These are phyloP conservation scores for Endocladia muricata DNA, from an alignment of 31 red algal species.

Conservation along the genomic window DNA sequence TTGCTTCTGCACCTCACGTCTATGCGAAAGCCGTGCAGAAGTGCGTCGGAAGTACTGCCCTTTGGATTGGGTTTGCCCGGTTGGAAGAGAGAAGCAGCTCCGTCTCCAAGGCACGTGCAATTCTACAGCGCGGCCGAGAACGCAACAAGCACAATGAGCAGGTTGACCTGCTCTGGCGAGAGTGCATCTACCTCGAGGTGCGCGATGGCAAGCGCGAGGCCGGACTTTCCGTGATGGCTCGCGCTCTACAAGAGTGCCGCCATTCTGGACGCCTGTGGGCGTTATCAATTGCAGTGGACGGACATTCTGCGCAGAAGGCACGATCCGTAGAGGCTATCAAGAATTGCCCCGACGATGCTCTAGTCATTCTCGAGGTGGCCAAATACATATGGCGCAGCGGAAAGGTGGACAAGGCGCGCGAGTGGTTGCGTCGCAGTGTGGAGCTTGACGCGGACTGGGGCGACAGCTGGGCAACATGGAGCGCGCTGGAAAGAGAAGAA, in stretches of 20 bases:
- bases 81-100: conserved; percentile 35
- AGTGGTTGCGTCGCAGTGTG: conserved; percentile 48
- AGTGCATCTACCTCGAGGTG: conserved; percentile 48
- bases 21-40: conserved; percentile 21
- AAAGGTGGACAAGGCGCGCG: conserved; percentile 42
- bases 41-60: conserved; percentile 1
- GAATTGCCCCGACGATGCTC: conserved; percentile 33
- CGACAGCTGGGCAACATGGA: conserved; percentile 61
- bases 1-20: conserved; percentile 5
- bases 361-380: conserved; percentile 51
- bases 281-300: conserved; percentile 41
- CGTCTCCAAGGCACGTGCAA: conserved; percentile 36
- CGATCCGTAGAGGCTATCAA: conserved; percentile 62
- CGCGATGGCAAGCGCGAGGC: conserved; percentile 8
- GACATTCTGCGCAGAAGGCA: conserved; percentile 8
- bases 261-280: conserved; percentile 65
- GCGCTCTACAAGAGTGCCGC: conserved; percentile 38
- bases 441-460: conserved; percentile 17
- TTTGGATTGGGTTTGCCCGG: conserved; percentile 60
- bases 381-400: conserved; percentile 46
- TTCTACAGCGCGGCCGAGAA: conserved; percentile 42
- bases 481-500: conserved; percentile 32
- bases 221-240: conserved; percentile 17
- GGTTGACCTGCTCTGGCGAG: conserved; percentile 20
- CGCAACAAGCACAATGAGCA: background rate